Base-by-base conservation (phyloP, 768 basidiomycete species). In the Lactifluus volemus region DNA sequence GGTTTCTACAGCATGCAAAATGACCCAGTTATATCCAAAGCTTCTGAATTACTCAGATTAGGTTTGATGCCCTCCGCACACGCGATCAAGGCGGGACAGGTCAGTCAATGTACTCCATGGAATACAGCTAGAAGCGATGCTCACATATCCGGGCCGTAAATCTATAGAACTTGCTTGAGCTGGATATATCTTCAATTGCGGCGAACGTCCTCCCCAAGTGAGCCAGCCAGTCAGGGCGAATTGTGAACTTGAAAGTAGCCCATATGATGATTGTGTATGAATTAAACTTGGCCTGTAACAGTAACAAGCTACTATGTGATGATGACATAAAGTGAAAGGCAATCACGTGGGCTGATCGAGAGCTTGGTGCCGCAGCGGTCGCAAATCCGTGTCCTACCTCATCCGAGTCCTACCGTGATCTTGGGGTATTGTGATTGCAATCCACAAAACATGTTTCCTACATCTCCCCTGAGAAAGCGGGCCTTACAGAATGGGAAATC, bases 51-150 rank as follows among this genome's bases (percentile, higher is more conserved):
- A 34, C 71, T 95, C 65, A 78, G 89, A 51, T 72, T 93, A 41
- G 86, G 83, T 12, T 75, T 87, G 64, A 94, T 95, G 91, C 92
- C 91, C 9, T 79, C 84, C 5, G 77, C 84, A 5, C 77, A 83
- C 8, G 89, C 92, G 68, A 73, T 97, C 68, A 83, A 77, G 70
- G 80, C 71, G 39, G 92, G 91, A 55, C 89, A 87, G 81, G 88
- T 88, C 44, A 30, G 53, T 47, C 57, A 25, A 30, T 55, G 29
- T n/a, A n/a, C 14, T 21, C n/a, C n/a, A n/a, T n/a, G 25, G 44
- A 2, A 53, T 34, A n/a, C 45, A 6, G 7, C 49, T 17, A 15
- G 10, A 15, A 6, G 6, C 1, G 17, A 30, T 9, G 17, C 29
- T 52, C 10, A 61, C 14, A 12, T 21, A 8, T 51, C 25, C 25